Percentiles rank a stretch among this genome's conserved stretches.
These are phyloP conservation scores for Thraustochytrium striatum DNA, from an alignment of 352 stramenopile genomes.

Conservation along the genomic window DNA sequence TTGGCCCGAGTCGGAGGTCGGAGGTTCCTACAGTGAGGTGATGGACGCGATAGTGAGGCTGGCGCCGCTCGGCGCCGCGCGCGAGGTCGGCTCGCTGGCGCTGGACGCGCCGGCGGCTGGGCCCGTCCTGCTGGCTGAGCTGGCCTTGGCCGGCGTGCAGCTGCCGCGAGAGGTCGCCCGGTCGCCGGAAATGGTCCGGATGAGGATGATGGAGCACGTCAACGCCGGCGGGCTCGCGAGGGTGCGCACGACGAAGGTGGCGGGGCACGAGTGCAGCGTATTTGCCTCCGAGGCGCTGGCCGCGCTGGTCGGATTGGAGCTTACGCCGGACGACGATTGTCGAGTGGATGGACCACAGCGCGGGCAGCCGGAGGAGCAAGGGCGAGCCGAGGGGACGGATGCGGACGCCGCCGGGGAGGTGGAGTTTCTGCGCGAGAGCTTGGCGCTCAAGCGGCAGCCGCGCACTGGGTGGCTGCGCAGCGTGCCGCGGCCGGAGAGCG, in stretches of 20 bases:
- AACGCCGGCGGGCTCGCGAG: no score
- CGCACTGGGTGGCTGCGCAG: constrained; percentile 16
- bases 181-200: neutral
- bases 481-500: neutral
- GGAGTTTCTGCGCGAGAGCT: neutral
- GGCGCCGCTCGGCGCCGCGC: no score
- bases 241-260: no score
- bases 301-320: neutral
- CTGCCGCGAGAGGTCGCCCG: neutral
- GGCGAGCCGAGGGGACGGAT: neutral
- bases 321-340: neutral
- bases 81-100: no score
- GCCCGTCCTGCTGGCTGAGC: no score
- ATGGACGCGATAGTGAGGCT: no score
- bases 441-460: neutral
- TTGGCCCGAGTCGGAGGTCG: no score
- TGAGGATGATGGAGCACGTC: neutral
- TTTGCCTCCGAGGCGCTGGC: neutral
- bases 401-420: neutral
- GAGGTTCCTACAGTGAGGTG: no score
- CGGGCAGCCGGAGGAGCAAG: neutral
- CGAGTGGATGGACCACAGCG: neutral
- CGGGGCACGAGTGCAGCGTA: neutral
- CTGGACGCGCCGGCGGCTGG: no score
- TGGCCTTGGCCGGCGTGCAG: no score